Evolutionary conservation across 1,284 basidiomycete genomes (phyloP).

Genomic region (Thelephora terrestris): DNA sequence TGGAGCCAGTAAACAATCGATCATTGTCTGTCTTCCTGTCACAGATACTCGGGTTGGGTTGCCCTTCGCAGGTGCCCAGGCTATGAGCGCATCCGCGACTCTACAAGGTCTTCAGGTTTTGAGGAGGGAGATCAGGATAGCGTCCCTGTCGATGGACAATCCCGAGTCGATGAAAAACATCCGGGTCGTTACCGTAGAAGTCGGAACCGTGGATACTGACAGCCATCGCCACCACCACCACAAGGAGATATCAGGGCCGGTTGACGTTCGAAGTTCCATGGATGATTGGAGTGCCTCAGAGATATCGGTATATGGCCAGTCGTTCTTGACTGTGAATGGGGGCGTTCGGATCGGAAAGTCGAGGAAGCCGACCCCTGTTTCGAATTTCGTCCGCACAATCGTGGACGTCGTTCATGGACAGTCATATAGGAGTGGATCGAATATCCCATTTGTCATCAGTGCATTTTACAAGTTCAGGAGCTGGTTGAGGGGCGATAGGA

Average conservation of each 20-base stretch:
- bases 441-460: conserved; percentile 33
- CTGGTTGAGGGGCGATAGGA: conserved; percentile 51
- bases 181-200: conserved; percentile 54
- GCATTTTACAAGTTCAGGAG: conserved; percentile 35
- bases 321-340: conserved; percentile 43
- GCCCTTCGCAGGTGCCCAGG: conserved; percentile 54
- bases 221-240: conserved; percentile 18
- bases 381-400: conserved; percentile 46
- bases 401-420: conserved; percentile 46
- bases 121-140: conserved; percentile 54
- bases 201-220: conserved; percentile 38
- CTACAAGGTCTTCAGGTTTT: conserved; percentile 61
- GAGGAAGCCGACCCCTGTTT: conserved; percentile 44
- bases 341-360: conserved; percentile 26
- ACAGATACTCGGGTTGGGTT: conserved; percentile 60
- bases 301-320: conserved; percentile 56
- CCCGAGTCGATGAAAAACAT: conserved; percentile 46
- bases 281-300: conserved; percentile 63
- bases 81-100: conserved; percentile 65
- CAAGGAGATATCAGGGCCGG: conserved; percentile 11
- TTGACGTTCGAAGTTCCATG: conserved; percentile 39
- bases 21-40: conserved; percentile 62
- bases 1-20: conserved; percentile 42
- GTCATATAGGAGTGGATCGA: conserved; percentile 23
- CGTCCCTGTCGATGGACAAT: conserved; percentile 38